Evolutionary conservation across 495 filamentous ascomycete species (phyloP), one percentile per base, ranked within the genome.

Genomic region (Geopyxis carbonaria): DNA sequence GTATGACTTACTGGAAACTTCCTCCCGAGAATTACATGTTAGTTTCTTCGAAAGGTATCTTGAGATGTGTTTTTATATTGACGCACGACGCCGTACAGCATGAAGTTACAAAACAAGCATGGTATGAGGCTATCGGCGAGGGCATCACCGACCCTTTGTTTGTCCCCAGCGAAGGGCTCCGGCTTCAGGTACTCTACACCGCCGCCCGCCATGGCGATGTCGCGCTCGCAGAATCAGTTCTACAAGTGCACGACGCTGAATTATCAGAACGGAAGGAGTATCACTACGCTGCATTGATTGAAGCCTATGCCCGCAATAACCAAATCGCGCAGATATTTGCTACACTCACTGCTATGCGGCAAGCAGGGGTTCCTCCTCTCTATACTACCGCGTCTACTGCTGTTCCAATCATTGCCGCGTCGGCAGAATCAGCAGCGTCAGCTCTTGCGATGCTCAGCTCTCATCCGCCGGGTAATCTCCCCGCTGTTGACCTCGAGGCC

Each of bases 241-340:
- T 84, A 45, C 67, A 69, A 29, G 51, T 64, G 27, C 64, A 78
- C 13, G 67, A 67, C 0, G 55, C 65, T 3, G 64, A 71, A 10
- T 66, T 62, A 1, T 55, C 66, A 15, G 56, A 62, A 24, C 64
- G 81, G 21, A 57, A 64, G 2, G 45, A 64, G 3, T 65, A 75
- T 34, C 80, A 93, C 51, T 93, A 89, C 59, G 80, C 86, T 55
- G 64, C 70, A 21, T 64, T 93, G 11, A 53, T 85, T 14, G 69
- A 78, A 40, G 64, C 73, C 23, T 78, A 91, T 52, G 56, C 68
- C n/a, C 53, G 29, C 18, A 5, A 6, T 30, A 15, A 9, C 10
- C 18, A 32, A 9, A 19, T 48, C n/a, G 50, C 45, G 22, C 62
- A 64, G 24, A 71, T 69, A 1, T 68, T 83, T 18, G 62, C 67